Percentiles rank a stretch among this genome's conserved stretches.
phyloP scores from a whole-genome alignment of 2,329 filamentous ascomycete genomes.

The Aspergillus ochraceus region DNA sequence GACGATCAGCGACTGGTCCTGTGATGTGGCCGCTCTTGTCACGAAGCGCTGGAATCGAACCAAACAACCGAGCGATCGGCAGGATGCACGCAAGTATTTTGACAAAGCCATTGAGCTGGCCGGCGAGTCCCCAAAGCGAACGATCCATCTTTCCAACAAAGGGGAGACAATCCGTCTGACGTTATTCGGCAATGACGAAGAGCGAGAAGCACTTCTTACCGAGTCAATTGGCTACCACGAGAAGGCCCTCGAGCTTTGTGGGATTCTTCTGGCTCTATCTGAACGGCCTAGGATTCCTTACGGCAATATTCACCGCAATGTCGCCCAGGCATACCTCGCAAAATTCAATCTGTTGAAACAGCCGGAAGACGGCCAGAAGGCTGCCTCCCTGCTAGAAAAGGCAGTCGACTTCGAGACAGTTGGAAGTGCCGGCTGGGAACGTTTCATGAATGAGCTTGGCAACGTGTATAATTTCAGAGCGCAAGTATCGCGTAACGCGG shows the following conservation, averaged over 20 bases:
- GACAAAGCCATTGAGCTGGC: slow-evolving; percentile 3
- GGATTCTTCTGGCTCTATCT: neutral
- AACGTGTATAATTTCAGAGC: neutral
- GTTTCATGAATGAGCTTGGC: neutral
- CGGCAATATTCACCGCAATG: slow-evolving; percentile 6
- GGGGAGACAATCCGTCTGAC: neutral
- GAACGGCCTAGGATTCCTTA: neutral
- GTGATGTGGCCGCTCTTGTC: neutral
- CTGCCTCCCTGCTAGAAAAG: neutral
- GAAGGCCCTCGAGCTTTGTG: slow-evolving; percentile 1
- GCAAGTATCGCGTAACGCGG: neutral
- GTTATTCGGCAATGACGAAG: neutral
- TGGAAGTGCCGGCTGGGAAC: neutral
- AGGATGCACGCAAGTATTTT: slow-evolving; percentile 1
- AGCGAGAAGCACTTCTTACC: neutral
- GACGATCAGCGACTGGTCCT: slow-evolving; percentile 1
- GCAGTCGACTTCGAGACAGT: neutral
- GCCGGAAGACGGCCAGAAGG: neutral
- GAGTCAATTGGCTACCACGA: slow-evolving; percentile 2
- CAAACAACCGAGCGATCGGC: neutral
- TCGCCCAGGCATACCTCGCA: neutral
- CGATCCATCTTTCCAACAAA: slow-evolving; percentile 5
- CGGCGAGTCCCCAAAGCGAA: neutral
- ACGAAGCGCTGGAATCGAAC: neutral
- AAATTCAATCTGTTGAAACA: neutral